phyloP scores from a whole-genome alignment of 345 rosid species.

The Aquilaria malaccensis region DNA sequence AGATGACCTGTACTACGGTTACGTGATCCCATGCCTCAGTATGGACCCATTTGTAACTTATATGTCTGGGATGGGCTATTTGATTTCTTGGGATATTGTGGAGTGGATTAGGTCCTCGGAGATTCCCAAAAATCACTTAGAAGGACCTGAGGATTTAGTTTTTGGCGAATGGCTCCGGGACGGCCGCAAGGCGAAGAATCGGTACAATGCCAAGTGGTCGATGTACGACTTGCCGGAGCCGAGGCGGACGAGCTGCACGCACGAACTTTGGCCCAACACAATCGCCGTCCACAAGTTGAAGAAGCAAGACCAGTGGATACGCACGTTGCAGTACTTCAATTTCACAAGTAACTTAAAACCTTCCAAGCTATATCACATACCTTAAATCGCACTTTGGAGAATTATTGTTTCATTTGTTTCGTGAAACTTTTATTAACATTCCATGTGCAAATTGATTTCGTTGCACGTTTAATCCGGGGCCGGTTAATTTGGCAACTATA shows the following conservation, averaged over 20 bases:
- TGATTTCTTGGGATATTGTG: slow-evolving; percentile 79
- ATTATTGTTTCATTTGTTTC: too few relatives aligned
- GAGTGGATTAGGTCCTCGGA: slow-evolving; percentile 78
- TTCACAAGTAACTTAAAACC: slow-evolving; percentile 65
- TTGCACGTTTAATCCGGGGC: too few relatives aligned
- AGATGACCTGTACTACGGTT: slow-evolving; percentile 79
- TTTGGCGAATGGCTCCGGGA: slow-evolving; percentile 73
- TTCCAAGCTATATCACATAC: slow-evolving; percentile 76
- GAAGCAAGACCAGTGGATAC: slow-evolving; percentile 75
- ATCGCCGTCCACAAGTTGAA: slow-evolving; percentile 73
- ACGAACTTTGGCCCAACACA: slow-evolving; percentile 76
- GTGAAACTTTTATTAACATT: too few relatives aligned
- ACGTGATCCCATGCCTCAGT: slow-evolving; percentile 74
- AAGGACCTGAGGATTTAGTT: slow-evolving; percentile 72
- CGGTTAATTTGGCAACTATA: too few relatives aligned
- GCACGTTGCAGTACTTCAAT: slow-evolving; percentile 58
- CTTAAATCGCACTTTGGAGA: slow-evolving; percentile 6
- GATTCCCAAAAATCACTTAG: slow-evolving; percentile 53
- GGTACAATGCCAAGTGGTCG: slow-evolving; percentile 81
- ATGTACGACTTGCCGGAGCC: slow-evolving; percentile 78
- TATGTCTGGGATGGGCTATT: slow-evolving; percentile 92
- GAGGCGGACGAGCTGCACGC: slow-evolving; percentile 42
- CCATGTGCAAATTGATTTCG: too few relatives aligned
- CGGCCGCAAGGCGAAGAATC: slow-evolving; percentile 51
- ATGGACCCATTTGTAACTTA: slow-evolving; percentile 76